Conservation (phyloP, 441 rosid genomes). For the Adansonia gregorii region DNA sequence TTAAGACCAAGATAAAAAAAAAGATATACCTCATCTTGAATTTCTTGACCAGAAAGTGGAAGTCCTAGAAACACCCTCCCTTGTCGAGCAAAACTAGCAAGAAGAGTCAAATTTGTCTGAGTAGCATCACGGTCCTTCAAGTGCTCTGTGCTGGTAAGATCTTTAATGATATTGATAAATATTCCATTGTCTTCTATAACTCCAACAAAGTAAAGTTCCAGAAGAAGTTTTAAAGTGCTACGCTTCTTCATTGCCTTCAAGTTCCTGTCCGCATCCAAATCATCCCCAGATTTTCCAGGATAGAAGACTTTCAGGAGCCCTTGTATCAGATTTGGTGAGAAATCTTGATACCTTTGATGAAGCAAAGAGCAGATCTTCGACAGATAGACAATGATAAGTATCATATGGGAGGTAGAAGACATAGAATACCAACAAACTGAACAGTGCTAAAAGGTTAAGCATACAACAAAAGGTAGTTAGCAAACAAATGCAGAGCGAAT, state of each 20-base stretch:
- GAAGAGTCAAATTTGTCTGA: slow-evolving; percentile 91
- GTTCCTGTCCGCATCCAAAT: slow-evolving; percentile 80
- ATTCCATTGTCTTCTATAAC: slow-evolving; percentile 2
- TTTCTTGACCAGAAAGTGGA: slow-evolving; percentile 79
- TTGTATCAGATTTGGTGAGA: slow-evolving; percentile 83
- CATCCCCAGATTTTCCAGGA: slow-evolving; percentile 95
- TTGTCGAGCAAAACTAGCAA: slow-evolving; percentile 97
- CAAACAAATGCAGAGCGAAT: background rate
- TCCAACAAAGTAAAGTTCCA: slow-evolving; percentile 85
- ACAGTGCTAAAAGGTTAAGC: background rate
- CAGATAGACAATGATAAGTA: slow-evolving; percentile 41
- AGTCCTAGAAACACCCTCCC: slow-evolving; percentile 89
- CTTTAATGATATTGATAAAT: background rate
- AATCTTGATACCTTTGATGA: slow-evolving; percentile 95
- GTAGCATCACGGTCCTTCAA: slow-evolving; percentile 92
- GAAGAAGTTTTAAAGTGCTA: slow-evolving; percentile 81
- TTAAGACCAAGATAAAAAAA: slow-evolving; percentile 9
- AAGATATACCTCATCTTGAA: slow-evolving; percentile 69
- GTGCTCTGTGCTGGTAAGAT: slow-evolving; percentile 48
- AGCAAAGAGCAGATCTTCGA: slow-evolving; percentile 91
- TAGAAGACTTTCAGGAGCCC: slow-evolving; percentile 88
- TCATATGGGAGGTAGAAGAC: too few relatives aligned
- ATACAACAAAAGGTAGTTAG: slow-evolving; percentile 2
- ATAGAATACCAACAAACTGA: background rate
- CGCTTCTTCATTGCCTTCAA: slow-evolving; percentile 94